Base-by-base conservation (phyloP, 257 asterid genomes). In the Ophiorrhiza pumila region DNA sequence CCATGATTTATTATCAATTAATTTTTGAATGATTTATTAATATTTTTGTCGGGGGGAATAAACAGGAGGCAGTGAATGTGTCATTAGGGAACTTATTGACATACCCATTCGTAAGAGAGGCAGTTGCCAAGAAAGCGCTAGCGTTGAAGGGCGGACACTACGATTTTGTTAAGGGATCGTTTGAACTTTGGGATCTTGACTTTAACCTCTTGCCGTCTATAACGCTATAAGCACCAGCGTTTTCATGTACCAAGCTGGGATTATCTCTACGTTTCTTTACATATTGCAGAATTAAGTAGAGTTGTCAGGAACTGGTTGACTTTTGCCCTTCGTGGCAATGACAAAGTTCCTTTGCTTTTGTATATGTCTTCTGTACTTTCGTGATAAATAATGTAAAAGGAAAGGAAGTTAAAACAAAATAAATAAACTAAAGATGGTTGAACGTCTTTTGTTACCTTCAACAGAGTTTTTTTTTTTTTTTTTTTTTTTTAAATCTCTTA, bases 11-110 rank as follows among this genome's bases (percentile, higher is more conserved):
- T 25, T 49, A 18, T 0, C n/a, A 3, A 1, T 59, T 59, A 25
- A 27, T 60, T 60, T 29, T 10, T 68, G 11, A 22, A n/a, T 52
- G 58, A 52, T 52, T 67, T 11, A 3, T 37, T 17, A 12, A 29
- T 29, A 22, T 9, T 5, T 47, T 2, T 20, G 43, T 25, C 27
- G 47, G 6, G 66, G 65, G 20, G 25, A 53, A 47, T 46, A 59
- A 77, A 79, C 85, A 92, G 98, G 98, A 93, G 77, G 96, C 96
- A 0, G 98, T 93, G 79, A 93, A 93, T 58, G 81, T 88, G 23
- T 93, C 97, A 1, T 37, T 93, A 13, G 91, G 89, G 0, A 93
- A 93, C 60, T 77, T 91, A 55, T 25, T 93, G 61, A 87, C 96
- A 1, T 93, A 93, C 58, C 96, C 96, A 8, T 93, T 85, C 72